Conservation (phyloP, 257 asterid species). For the Anisodus acutangulus region DNA sequence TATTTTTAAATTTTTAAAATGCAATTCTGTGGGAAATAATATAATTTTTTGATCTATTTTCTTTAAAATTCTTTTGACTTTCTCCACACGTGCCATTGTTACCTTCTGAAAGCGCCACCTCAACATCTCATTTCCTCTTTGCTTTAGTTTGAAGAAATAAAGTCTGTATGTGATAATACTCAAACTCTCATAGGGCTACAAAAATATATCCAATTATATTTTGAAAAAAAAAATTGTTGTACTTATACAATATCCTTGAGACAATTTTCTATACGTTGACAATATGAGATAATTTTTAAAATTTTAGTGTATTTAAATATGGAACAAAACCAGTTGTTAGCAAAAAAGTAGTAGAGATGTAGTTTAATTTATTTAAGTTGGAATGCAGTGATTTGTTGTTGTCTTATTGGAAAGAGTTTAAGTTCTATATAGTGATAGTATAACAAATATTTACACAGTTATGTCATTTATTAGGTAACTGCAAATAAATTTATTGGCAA, state of each 20-base stretch:
- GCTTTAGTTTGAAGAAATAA: conserved; percentile 55
- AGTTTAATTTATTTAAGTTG: too few species aligned
- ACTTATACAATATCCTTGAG: background rate
- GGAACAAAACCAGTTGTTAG: background rate
- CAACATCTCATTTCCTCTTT: conserved; percentile 40
- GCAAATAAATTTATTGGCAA: too few species aligned
- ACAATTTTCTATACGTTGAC: background rate
- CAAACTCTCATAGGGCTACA: background rate
- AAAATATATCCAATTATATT: background rate
- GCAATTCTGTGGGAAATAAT: too few species aligned
- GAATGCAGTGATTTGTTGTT: too few species aligned
- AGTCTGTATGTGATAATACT: conserved; percentile 9
- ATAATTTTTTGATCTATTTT: background rate
- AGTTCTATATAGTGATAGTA: too few species aligned
- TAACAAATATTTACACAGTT: too few species aligned
- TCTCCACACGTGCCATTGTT: background rate
- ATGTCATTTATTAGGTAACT: too few species aligned
- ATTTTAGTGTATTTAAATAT: background rate
- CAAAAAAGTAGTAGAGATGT: too few species aligned
- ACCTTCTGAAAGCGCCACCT: conserved; percentile 61
- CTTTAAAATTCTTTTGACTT: background rate
- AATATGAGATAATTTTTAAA: background rate
- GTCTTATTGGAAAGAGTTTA: too few species aligned
- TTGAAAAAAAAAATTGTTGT: background rate
- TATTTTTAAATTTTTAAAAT: too few species aligned